Percentiles rank a stretch among this genome's conserved stretches.
phyloP scores from a whole-genome alignment of 2,329 filamentous ascomycete species.

The Sporothrix schenckii region DNA sequence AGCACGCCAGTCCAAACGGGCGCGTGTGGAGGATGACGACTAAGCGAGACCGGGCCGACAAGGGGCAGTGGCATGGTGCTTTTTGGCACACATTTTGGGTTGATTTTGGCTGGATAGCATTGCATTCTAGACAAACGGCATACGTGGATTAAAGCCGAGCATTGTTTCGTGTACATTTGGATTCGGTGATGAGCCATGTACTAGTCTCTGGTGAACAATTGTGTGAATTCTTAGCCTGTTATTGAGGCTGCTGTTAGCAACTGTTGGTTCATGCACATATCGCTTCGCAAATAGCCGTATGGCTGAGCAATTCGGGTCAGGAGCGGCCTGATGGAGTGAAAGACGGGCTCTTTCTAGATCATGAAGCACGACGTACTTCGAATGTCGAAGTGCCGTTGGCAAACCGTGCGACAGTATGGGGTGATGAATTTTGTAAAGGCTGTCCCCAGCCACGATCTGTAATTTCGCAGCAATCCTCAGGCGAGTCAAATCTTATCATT shows the following conservation, averaged over 20 bases:
- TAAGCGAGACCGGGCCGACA: conserved; percentile 33
- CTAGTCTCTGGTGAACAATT: not conserved
- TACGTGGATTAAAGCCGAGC: not conserved
- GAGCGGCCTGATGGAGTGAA: not conserved
- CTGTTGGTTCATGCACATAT: not conserved
- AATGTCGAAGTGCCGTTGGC: too few relatives aligned
- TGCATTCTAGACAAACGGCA: conserved; percentile 22
- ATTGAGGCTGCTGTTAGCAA: not conserved
- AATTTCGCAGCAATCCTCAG: not conserved
- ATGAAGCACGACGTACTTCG: not conserved
- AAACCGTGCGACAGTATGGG: too few relatives aligned
- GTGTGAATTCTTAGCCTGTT: not conserved
- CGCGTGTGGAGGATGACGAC: conserved; percentile 71
- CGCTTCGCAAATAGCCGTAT: not conserved
- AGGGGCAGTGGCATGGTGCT: not conserved
- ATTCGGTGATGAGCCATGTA: not conserved
- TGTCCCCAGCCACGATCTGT: conserved; percentile 10
- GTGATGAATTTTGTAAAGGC: too few relatives aligned
- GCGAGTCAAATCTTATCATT: not conserved
- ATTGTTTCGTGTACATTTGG: not conserved
- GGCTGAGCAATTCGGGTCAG: not conserved
- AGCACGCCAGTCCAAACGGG: conserved; percentile 67
- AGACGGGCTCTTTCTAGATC: not conserved
- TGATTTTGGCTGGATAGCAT: conserved; percentile 24
- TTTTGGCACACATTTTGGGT: not conserved